Evolutionary conservation across 1,139 yeast species (phyloP), one percentile per base, ranked within the genome.

Genomic region (Candida mesenterica): DNA sequence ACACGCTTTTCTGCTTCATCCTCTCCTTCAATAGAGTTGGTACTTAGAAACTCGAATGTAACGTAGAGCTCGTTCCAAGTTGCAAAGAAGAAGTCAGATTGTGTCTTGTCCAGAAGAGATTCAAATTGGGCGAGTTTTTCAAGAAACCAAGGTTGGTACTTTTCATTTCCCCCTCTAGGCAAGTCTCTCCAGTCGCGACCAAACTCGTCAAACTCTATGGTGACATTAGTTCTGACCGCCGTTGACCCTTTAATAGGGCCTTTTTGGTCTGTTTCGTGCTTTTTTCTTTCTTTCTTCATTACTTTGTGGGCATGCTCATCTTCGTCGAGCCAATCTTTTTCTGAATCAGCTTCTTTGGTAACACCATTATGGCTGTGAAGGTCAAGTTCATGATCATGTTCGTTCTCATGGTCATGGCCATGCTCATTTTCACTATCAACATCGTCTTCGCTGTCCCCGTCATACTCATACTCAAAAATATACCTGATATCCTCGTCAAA

Each of bases 401-500:
- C 46, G 15, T 33, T 39, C 17, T 37, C 40, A 8, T 38, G 36
- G 25, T 41, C 46, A 4, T 39, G 41, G 3, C 31, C 36, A 8
- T 42, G 42, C 8, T 25, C 36, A 4, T 38, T 36, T 12, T 19
- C 37, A 1, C 32, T 45, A 7, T 36, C 41, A 19, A 44, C 50
- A 4, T 44, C 56, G 15, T 44, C 58, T 8, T 50, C 58, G 7
- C 51, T 61, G 2, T 53, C 59, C 4, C 55, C 61, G 10, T 57
- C 68, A 17, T 54, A 61, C 8, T 66, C 68, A 16, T 61, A 69
- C 45, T 80, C 87, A 54, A 82, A 82, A 60, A 84, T 79, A 50
- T 83, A 84, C 38, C 74, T 65, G 15, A 83, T 74, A 55, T 84
- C 92, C 45, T 82, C 89, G 51, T 84, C 94, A 44, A 76, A 80